phyloP scores from a whole-genome alignment of 257 asterid species.

The Eustoma russellianum region DNA sequence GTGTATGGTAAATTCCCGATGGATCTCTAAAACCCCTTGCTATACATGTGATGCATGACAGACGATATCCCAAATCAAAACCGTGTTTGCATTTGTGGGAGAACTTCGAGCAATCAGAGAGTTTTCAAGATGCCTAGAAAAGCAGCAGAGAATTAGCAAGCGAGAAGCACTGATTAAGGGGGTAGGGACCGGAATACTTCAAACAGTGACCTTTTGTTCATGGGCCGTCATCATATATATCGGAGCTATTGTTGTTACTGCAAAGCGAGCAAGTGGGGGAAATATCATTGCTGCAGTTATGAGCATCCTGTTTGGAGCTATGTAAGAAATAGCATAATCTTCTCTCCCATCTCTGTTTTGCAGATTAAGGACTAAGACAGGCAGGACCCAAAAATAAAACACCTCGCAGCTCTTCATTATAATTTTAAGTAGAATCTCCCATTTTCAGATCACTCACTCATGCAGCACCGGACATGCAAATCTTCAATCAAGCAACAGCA shows the following conservation, averaged over 20 bases:
- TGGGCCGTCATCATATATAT: constrained; percentile 90
- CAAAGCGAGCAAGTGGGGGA: constrained; percentile 63
- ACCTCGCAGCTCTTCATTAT: not conserved
- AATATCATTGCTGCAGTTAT: constrained; percentile 81
- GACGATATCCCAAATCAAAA: constrained; percentile 77
- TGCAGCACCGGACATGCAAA: constrained; percentile 87
- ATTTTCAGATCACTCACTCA: constrained; percentile 67
- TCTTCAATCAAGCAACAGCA: constrained; percentile 83
- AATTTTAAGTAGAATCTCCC: no score
- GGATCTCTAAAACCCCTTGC: constrained; percentile 7
- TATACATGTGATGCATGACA: constrained; percentile 22
- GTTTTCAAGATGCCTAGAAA: constrained; percentile 51
- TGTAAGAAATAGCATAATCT: constrained; percentile 36
- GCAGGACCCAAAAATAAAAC: not conserved
- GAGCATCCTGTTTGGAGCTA: constrained; percentile 90
- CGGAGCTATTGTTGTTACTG: constrained; percentile 61
- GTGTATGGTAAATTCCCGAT: not conserved
- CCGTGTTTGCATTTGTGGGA: constrained; percentile 74
- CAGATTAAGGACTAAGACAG: not conserved
- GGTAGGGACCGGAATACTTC: constrained; percentile 73
- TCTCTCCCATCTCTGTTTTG: not conserved
- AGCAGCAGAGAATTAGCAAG: constrained; percentile 39
- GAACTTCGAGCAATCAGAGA: constrained; percentile 51
- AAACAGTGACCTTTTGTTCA: constrained; percentile 61
- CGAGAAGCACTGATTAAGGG: constrained; percentile 68